Evolutionary conservation across 805 yeast species (phyloP).

Genomic region (Teunomyces barrocoloradensis): DNA sequence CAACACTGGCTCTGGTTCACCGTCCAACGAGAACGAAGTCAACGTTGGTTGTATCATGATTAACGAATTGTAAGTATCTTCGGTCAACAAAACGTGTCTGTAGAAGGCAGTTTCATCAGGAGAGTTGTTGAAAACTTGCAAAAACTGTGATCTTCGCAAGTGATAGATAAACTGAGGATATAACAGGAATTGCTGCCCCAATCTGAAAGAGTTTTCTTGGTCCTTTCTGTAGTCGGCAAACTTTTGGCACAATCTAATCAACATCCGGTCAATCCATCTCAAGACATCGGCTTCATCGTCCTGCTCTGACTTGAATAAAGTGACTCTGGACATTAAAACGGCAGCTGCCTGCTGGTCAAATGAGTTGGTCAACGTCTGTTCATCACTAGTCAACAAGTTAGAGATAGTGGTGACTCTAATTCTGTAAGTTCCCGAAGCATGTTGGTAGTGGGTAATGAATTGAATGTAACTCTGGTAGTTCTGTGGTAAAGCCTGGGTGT

Average conservation of each 20-base stretch:
- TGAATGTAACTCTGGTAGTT: constrained; percentile 62
- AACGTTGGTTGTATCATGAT: constrained; percentile 98
- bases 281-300: constrained; percentile 92
- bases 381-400: constrained; percentile 52
- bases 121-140: constrained; percentile 94
- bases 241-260: constrained; percentile 85
- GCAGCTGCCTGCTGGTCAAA: constrained; percentile 99
- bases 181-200: constrained; percentile 78
- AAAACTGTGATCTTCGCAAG: constrained; percentile 91
- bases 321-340: constrained; percentile 86
- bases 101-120: constrained; percentile 99
- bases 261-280: constrained; percentile 91
- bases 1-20: constrained; percentile 86
- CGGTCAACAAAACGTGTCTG: constrained; percentile 86
- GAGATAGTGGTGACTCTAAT: constrained; percentile 86
- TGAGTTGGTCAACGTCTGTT: constrained; percentile 50
- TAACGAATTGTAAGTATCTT: constrained; percentile 87
- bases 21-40: constrained; percentile 73
- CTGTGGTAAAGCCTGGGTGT: constrained; percentile 44
- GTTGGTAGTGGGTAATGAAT: constrained; percentile 90
- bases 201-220: constrained; percentile 75
- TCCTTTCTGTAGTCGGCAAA: constrained; percentile 92
- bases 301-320: constrained; percentile 72
- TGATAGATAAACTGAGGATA: constrained; percentile 96
- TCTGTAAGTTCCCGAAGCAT: constrained; percentile 87